phyloP scores from a whole-genome alignment of 78 protist species.

The Dictyostelium firmibasis region DNA sequence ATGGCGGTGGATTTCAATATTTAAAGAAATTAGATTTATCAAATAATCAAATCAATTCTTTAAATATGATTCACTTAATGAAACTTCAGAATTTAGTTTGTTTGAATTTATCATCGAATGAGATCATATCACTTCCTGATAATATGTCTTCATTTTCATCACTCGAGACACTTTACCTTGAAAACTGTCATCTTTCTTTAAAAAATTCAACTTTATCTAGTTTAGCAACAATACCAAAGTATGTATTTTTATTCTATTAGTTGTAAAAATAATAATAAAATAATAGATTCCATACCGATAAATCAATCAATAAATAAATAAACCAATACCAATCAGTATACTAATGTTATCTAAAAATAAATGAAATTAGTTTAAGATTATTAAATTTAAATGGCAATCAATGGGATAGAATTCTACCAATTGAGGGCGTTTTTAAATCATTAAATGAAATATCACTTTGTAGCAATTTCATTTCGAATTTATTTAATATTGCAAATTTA shows the following conservation, averaged over 20 bases:
- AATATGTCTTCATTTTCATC: conserved; percentile 19
- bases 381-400: conserved; percentile 61
- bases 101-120: conserved; percentile 44
- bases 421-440: conserved; percentile 49
- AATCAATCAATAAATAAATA: not conserved
- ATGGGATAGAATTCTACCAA: conserved; percentile 73
- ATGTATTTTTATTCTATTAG: not conserved
- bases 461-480: conserved; percentile 26
- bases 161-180: conserved; percentile 28
- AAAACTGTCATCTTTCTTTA: conserved; percentile 1
- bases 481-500: conserved; percentile 38
- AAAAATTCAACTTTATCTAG: conserved; percentile 30
- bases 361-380: conserved; percentile 31
- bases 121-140: conserved; percentile 32
- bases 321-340: not conserved
- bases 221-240: conserved; percentile 59
- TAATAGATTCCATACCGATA: too few relatives aligned
- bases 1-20: not conserved
- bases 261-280: too few relatives aligned
- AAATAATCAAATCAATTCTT: conserved; percentile 43
- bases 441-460: conserved; percentile 45
- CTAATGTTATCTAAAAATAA: not conserved
- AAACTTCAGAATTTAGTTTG: conserved; percentile 40
- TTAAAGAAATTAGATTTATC: conserved; percentile 64
- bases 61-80: conserved; percentile 12